Conservation (phyloP, 2,329 filamentous ascomycete genomes). For the Verticillium klebahnii region DNA sequence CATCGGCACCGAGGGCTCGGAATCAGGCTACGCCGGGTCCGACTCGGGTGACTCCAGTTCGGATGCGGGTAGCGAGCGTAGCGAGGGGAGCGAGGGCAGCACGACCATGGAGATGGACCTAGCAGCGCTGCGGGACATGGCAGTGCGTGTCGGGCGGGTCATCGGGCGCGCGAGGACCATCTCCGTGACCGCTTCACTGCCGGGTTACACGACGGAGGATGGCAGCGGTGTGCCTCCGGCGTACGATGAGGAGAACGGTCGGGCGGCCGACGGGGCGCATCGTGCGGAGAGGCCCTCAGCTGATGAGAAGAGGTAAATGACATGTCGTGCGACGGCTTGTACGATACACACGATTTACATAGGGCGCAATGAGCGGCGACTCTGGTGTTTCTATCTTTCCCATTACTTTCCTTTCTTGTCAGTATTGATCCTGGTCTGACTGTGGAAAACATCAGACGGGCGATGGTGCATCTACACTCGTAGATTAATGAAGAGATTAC, state of each 20-base stretch:
- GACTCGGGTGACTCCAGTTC: not conserved
- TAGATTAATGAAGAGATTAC: not conserved
- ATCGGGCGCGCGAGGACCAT: not conserved
- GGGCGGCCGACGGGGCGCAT: not conserved
- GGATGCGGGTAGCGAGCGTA: not conserved
- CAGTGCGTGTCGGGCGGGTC: not conserved
- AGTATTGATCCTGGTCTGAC: not conserved
- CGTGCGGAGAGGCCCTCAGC: not conserved
- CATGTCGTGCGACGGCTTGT: not conserved
- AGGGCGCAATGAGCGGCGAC: not conserved
- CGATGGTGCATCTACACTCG: not conserved
- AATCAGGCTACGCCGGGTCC: not conserved
- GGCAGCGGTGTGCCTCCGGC: not conserved
- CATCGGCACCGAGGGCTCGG: constrained; percentile 1
- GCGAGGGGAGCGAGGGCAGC: not conserved
- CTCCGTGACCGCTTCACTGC: not conserved
- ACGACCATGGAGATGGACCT: constrained; percentile 5
- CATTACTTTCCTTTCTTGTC: not conserved
- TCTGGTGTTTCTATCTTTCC: not conserved
- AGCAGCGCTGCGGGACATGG: not conserved
- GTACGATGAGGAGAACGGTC: not conserved
- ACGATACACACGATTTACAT: not conserved
- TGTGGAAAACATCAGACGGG: not conserved
- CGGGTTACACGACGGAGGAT: constrained; percentile 2
- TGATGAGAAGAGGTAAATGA: not conserved